Base-by-base conservation (phyloP, 805 yeast genomes). In the Myxozyma vanderwaltii region DNA sequence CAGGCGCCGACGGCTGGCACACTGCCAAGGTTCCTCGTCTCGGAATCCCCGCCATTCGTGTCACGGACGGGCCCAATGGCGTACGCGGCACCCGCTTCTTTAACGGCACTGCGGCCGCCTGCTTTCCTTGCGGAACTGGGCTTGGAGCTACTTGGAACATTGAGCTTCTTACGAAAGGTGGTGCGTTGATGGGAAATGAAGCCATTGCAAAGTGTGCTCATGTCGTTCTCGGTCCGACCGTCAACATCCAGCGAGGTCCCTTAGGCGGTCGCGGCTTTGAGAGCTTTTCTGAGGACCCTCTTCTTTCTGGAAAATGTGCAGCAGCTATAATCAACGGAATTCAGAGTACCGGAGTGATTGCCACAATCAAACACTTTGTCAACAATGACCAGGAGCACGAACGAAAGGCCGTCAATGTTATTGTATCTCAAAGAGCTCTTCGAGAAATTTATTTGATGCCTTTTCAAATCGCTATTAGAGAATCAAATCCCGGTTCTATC, bases 371-470 rank as follows among this genome's bases (percentile, higher is more conserved):
- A 71, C 89, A 84, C 70, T 85, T 71, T 70, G 86, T 82, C 23
- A 79, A 84, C 69, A 85, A 85, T 62, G 88, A 85, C 66, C 79
- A 78, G 69, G 89, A 84, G 68, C 79, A 82, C 56, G 81, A 81
- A 58, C 73, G 89, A 58, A 74, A 70, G 55, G 71, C 77, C 2
- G 77, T 80, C 38, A 79, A 83, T 67, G 72, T 83, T 6, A 69
- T 79, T 23, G 73, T 85, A 51, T 74, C 86, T 1, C 82, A 81
- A 65, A 74, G 89, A 67, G 88, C 89, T 2, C 72, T 85, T 59
- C 77, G 89, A 67, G 89, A 85, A 70, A 79, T 85, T 55, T 85
- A 85, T 70, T 74, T 85, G 69, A 78, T 77, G 64, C 88, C 89
- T 1, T 85, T 85, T 74, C 83, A 83, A 71, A 71, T 85, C 47